Base-by-base conservation (phyloP, 805 yeast genomes). In the Candida morakotiae region DNA sequence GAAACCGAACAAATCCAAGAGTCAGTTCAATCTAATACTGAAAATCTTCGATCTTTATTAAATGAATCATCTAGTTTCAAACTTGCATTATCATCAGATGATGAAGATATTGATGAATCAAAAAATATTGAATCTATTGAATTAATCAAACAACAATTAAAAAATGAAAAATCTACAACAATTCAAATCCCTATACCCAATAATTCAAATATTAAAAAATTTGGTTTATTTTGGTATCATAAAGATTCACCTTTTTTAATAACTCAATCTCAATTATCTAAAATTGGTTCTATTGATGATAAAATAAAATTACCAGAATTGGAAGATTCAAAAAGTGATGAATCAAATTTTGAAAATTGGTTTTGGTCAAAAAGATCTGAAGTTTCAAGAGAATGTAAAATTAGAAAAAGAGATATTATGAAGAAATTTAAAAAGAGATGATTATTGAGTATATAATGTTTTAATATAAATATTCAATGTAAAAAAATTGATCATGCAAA, bases 331-430 rank as follows among this genome's bases (percentile, higher is more conserved):
- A 48, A 37, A 2, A 61, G 68, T 15, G 65, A 54, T 9, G 69
- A 66, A 35, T 50, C 66, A 10, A 55, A 58, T 2, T 88, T 91
- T 77, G 87, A 82, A 34, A 62, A 71, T 28, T 79, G 84, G 74
- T 91, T 89, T 58, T 87, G 86, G 82, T 83, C 79, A 31, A 76
- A 80, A 55, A 75, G 98, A 58, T 89, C 91, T 27, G 85, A 80
- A 37, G 71, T 88, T 70, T 79, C 82, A 43, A 75, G 84, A 43
- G 86, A 81, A 38, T 77, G 89, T 57, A 82, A 83, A 53, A 73
- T 81, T 47, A 72, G 85, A 42, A 79, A 79, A 53, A 75, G 91
- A 60, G 97, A 89, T 50, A 85, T 76, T 4, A 34, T 73, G 35
- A 73, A 88, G 48, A 77, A 71, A 44, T 51, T 69, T 48, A 75